Evolutionary conservation across 176 grass and related monocot species (phyloP).

Genomic region (Avena sativa): DNA sequence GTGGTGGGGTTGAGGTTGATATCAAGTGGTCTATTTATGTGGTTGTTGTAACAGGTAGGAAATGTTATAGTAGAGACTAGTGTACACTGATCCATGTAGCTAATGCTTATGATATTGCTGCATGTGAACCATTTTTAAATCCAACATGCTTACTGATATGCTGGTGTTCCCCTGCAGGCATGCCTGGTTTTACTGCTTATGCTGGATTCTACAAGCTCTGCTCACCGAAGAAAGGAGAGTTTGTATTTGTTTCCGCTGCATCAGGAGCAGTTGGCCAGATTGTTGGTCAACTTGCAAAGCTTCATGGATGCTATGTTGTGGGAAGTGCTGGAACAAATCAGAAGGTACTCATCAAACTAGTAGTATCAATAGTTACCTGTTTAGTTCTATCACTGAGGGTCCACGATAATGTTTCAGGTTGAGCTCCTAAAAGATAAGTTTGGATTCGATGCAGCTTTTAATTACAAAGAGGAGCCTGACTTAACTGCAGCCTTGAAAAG

Average conservation of each 20-base stretch:
- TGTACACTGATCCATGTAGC: not conserved
- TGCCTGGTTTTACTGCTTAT: constrained; percentile 98
- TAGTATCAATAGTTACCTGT: not conserved
- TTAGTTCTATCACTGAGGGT: constrained; percentile 21
- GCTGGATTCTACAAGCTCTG: constrained; percentile 81
- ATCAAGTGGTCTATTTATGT: not conserved
- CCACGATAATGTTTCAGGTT: constrained; percentile 56
- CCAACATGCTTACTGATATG: not conserved
- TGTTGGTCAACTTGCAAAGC: constrained; percentile 91
- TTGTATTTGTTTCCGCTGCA: constrained; percentile 90
- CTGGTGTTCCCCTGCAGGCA: constrained; percentile 41
- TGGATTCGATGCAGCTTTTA: constrained; percentile 85
- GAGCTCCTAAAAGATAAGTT: constrained; percentile 81
- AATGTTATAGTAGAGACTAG: not conserved
- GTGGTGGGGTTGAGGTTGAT: not conserved
- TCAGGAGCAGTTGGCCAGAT: constrained; percentile 93
- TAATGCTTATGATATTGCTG: not conserved
- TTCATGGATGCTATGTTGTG: constrained; percentile 84
- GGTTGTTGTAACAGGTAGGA: too few species aligned
- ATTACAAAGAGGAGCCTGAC: constrained; percentile 92
- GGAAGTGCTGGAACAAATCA: constrained; percentile 72
- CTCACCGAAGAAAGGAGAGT: constrained; percentile 79
- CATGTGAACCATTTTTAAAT: not conserved
- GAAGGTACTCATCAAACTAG: constrained; percentile 11
- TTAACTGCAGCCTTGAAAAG: constrained; percentile 68